These are phyloP conservation scores for Pleomassaria siparia DNA, from an alignment of 2,329 filamentous ascomycete genomes.

Conservation along the genomic window DNA sequence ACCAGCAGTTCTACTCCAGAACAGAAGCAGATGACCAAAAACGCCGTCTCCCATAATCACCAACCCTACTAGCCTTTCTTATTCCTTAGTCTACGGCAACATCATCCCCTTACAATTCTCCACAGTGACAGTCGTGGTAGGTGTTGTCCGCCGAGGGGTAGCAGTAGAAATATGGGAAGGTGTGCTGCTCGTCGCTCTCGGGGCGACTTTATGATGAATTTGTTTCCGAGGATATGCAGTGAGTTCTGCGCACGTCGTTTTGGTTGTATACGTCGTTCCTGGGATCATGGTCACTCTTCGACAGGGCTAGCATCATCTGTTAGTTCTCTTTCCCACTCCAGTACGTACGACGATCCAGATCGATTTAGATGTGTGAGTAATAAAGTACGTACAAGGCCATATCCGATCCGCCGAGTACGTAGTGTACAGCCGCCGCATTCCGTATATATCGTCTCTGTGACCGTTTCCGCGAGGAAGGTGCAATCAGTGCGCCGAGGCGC, in stretches of 20 bases:
- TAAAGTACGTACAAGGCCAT: constrained; percentile 25
- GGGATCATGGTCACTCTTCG: constrained; percentile 16
- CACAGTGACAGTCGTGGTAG: too few species aligned
- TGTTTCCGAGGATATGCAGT: neutral
- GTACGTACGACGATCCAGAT: too few species aligned
- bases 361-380: neutral
- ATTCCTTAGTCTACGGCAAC: too few species aligned
- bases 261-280: constrained; percentile 14
- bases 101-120: too few species aligned
- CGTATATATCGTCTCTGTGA: constrained; percentile 26
- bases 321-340: too few species aligned
- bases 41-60: too few species aligned
- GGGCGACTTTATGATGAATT: neutral
- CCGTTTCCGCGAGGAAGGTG: constrained; percentile 25
- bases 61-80: too few species aligned
- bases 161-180: too few species aligned
- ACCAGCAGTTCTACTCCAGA: too few species aligned
- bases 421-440: constrained; percentile 31
- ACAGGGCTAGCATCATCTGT: constrained; percentile 19
- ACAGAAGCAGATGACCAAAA: too few species aligned
- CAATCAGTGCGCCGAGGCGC: constrained; percentile 22
- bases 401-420: constrained; percentile 18
- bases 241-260: constrained; percentile 11
- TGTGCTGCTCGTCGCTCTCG: neutral
- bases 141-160: too few species aligned